Evolutionary conservation across 1,284 basidiomycete species (phyloP), one percentile per base, ranked within the genome.

Genomic region (Blastosporella zonata): DNA sequence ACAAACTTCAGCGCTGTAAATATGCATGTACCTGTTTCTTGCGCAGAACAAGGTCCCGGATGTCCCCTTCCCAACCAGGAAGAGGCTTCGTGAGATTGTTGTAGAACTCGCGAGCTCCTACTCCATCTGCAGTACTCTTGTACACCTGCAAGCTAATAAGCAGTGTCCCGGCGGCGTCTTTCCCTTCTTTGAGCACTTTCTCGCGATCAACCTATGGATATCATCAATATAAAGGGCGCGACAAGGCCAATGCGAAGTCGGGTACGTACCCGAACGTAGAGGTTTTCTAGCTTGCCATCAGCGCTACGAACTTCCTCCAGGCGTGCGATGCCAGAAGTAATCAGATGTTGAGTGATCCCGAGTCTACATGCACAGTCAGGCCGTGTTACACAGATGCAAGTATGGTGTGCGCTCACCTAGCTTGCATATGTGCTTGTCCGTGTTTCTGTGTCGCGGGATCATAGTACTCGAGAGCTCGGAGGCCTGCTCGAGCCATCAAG

Each of bases 361-460:
- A 90, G 71, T 22, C 89, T 88, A 49, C 15, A 33, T 29, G n/a
- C 28, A 23, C 22, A 17, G 22, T 35, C 29, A 25, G 46, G 33
- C 13, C 28, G 23, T 5, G 44, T 17, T 23, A 39, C 15, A 18
- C 1, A 23, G 27, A 42, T 21, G 20, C 20, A 47, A 21, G 15
- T 20, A n/a, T 17, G 34, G 15, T 44, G 55, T 70, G 18, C 6
- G 28, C 65, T 39, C 62, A 87, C 85, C 87, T 79, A 43, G 86
- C 89, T 67, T 89, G 90, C 90, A 93, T 93, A 62, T 93, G 91
- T n/a, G 91, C 91, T 62, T 93, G 91, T 15, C 90, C 88, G 60
- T 93, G 90, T 66, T 90, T 91, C 65, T 82, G 72, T 6, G 82
- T 87, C 22, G 68, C 71, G 21, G 90, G 90, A 61, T 94, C 88